Evolutionary conservation across 2,329 filamentous ascomycete genomes (phyloP).

Genomic region (Penicillium paneum): DNA sequence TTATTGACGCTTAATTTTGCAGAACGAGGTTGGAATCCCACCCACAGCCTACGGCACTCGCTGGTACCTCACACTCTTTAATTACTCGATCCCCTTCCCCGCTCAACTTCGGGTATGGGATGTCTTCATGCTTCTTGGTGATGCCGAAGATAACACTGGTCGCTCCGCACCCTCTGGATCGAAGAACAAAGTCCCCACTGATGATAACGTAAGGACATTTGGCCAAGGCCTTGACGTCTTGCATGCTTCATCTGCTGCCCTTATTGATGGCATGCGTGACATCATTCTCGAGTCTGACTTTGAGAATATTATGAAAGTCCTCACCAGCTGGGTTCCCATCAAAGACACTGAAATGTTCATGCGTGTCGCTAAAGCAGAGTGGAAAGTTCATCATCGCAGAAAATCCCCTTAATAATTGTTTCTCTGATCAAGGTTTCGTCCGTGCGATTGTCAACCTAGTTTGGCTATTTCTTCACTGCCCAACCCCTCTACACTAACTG

Average conservation of each 20-base stretch:
- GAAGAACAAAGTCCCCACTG: conserved; percentile 24
- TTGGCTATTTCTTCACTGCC: not conserved
- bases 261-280: conserved; percentile 86
- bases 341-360: conserved; percentile 92
- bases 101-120: conserved; percentile 97
- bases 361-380: conserved; percentile 83
- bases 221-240: conserved; percentile 75
- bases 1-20: conserved; percentile 6
- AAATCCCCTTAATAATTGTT: conserved; percentile 18
- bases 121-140: conserved; percentile 91
- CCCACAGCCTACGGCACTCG: conserved; percentile 91
- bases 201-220: conserved; percentile 40
- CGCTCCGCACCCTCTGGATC: conserved; percentile 18
- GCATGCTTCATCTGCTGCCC: conserved; percentile 82
- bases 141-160: conserved; percentile 52
- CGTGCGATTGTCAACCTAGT: not conserved
- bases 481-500: conserved; percentile 8
- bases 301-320: conserved; percentile 94
- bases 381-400: conserved; percentile 64
- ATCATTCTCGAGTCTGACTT: conserved; percentile 91
- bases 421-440: not conserved
- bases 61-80: conserved; percentile 98
- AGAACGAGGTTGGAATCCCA: conserved; percentile 75
- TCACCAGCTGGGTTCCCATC: conserved; percentile 91
- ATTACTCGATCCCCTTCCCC: conserved; percentile 90